Evolutionary conservation across 805 yeast species (phyloP).

Genomic region (Cyberlindnera amylophila): DNA sequence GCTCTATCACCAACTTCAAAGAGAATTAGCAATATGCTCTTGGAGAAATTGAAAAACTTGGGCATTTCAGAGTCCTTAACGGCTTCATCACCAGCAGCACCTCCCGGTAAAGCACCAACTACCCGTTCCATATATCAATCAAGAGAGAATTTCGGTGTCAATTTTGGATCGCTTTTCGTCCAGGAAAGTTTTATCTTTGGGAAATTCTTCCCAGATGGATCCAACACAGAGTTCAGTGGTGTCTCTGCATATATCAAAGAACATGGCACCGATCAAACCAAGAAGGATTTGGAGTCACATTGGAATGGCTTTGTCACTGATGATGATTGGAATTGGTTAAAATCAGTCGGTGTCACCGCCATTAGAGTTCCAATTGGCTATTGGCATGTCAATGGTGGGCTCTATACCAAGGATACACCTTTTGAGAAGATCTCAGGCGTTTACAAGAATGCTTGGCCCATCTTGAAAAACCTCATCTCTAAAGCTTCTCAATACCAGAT

Average conservation of each 20-base stretch:
- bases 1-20: neutral
- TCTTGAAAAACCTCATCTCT: conserved; percentile 50
- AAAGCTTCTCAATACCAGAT: conserved; percentile 61
- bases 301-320: conserved; percentile 62
- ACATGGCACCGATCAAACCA: conserved; percentile 53
- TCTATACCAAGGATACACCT: conserved; percentile 54
- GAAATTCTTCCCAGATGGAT: conserved; percentile 52
- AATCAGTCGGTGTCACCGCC: conserved; percentile 64
- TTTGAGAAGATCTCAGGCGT: conserved; percentile 53
- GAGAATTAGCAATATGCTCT: conserved; percentile 3
- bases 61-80: neutral
- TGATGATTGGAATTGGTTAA: conserved; percentile 78
- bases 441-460: conserved; percentile 72
- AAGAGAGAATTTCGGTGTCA: conserved; percentile 75
- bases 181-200: conserved; percentile 77
- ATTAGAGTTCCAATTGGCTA: conserved; percentile 88
- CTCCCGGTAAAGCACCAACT: conserved; percentile 31
- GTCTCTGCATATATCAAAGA: conserved; percentile 45
- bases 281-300: conserved; percentile 51
- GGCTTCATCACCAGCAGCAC: conserved; percentile 9
- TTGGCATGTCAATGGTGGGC: conserved; percentile 76
- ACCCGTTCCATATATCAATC: conserved; percentile 50
- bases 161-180: conserved; percentile 78
- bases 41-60: conserved; percentile 7
- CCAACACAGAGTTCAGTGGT: conserved; percentile 73